These are phyloP conservation scores for Candida koratica DNA, from an alignment of 805 yeast species.

Conservation along the genomic window DNA sequence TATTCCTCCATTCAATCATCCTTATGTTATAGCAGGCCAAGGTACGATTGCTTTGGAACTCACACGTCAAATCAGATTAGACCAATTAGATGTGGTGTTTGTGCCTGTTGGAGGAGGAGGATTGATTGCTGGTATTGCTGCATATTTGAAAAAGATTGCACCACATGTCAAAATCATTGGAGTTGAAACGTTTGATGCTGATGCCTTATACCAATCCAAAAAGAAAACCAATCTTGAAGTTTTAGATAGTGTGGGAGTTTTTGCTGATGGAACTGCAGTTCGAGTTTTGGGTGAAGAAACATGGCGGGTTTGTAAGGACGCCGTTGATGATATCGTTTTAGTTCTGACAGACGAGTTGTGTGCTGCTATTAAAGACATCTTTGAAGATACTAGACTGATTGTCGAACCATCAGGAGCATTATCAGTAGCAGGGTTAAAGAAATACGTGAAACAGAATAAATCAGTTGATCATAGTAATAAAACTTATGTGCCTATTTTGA, in stretches of 20 bases:
- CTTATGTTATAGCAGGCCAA: constrained; percentile 97
- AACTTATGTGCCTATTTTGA: constrained; percentile 77
- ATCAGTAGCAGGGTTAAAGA: constrained; percentile 90
- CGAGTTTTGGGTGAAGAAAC: constrained; percentile 86
- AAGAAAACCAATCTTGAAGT: constrained; percentile 49
- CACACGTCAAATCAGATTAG: constrained; percentile 76
- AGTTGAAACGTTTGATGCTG: constrained; percentile 94
- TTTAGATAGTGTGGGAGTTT: constrained; percentile 79
- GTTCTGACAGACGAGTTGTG: constrained; percentile 90
- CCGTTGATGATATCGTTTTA: constrained; percentile 83
- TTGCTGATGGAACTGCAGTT: constrained; percentile 99
- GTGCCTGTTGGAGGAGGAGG: constrained; percentile 98
- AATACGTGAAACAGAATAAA: constrained; percentile 65
- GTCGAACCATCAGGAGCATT: constrained; percentile 98
- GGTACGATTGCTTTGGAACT: constrained; percentile 96
- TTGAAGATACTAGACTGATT: constrained; percentile 90
- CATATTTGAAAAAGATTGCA: constrained; percentile 89
- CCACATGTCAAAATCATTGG: constrained; percentile 97
- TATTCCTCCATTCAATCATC: constrained; percentile 98
- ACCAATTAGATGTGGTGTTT: constrained; percentile 79
- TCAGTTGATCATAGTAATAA: constrained; percentile 66
- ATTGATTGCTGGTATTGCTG: constrained; percentile 81
- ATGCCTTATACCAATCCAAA: constrained; percentile 78
- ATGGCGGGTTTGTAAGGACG: constrained; percentile 69
- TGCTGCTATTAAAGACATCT: constrained; percentile 96